These are phyloP conservation scores for Salix arbutifolia DNA, from an alignment of 345 rosid species.

Conservation along the genomic window DNA sequence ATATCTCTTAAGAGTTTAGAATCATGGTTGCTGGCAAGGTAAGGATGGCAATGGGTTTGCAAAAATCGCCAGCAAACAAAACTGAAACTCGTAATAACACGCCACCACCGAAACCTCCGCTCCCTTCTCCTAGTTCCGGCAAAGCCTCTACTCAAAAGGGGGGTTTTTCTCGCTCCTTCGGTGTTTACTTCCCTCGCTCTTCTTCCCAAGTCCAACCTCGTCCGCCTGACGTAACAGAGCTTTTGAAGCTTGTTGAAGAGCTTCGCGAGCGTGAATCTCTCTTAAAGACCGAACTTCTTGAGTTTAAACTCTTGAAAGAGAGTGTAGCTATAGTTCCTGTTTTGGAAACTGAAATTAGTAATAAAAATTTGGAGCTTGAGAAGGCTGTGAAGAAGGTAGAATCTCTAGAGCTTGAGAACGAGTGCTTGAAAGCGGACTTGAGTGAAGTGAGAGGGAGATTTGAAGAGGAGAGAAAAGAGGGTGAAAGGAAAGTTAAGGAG, in stretches of 20 bases:
- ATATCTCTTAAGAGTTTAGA: neutral
- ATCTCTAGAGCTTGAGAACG: slow-evolving; percentile 46
- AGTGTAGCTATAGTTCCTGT: slow-evolving; percentile 69
- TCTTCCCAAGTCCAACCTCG: slow-evolving; percentile 96
- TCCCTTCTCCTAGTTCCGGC: slow-evolving; percentile 37
- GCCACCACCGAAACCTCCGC: slow-evolving; percentile 35
- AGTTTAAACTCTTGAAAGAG: slow-evolving; percentile 63
- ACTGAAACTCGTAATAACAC: slow-evolving; percentile 19
- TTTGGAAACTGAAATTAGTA: slow-evolving; percentile 49
- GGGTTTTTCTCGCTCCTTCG: slow-evolving; percentile 64
- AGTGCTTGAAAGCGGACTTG: slow-evolving; percentile 32
- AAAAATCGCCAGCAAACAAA: slow-evolving; percentile 51
- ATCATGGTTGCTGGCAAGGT: slow-evolving; percentile 91
- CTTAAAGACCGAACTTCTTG: slow-evolving; percentile 69
- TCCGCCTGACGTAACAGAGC: slow-evolving; percentile 68
- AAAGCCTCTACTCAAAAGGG: slow-evolving; percentile 35
- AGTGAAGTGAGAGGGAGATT: slow-evolving; percentile 17
- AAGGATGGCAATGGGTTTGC: slow-evolving; percentile 77
- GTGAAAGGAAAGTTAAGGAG: slow-evolving; percentile 40
- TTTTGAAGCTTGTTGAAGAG: slow-evolving; percentile 67
- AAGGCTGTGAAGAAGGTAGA: slow-evolving; percentile 27
- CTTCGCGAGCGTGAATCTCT: slow-evolving; percentile 68
- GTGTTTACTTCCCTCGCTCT: slow-evolving; percentile 89
- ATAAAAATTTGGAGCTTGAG: slow-evolving; percentile 44
- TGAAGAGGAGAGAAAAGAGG: slow-evolving; percentile 35